Evolutionary conservation across 1,284 basidiomycete genomes (phyloP).

Genomic region (Boletellus dicymbophilus): DNA sequence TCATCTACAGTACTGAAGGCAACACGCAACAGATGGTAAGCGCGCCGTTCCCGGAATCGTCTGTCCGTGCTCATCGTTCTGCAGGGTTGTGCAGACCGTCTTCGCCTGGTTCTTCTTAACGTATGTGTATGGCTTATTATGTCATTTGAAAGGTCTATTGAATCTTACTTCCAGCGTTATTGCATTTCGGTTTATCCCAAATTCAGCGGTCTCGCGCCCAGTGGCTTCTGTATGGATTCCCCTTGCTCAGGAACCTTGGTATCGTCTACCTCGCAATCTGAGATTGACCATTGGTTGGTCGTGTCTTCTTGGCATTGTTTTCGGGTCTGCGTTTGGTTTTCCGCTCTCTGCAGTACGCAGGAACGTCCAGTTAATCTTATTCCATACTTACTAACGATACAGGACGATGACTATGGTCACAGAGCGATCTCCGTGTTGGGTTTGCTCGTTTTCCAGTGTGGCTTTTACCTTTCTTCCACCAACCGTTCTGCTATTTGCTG

Average conservation of each 20-base stretch:
- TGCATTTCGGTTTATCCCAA: constrained; percentile 79
- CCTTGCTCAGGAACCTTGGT: constrained; percentile 67
- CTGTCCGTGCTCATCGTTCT: constrained; percentile 14
- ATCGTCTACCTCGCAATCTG: constrained; percentile 55
- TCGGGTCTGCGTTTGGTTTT: constrained; percentile 85
- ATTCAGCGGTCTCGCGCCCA: constrained; percentile 63
- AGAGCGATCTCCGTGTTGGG: constrained; percentile 82
- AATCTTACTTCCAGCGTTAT: constrained; percentile 54
- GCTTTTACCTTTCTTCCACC: constrained; percentile 67
- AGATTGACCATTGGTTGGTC: constrained; percentile 73
- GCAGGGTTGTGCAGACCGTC: constrained; percentile 73
- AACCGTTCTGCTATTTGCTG: constrained; percentile 68
- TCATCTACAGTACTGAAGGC: constrained; percentile 64
- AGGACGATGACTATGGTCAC: constrained; percentile 73
- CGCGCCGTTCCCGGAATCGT: constrained; percentile 4
- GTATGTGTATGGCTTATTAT: constrained; percentile 38
- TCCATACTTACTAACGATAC: constrained; percentile 8
- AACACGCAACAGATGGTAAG: constrained; percentile 73
- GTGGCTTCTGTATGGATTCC: constrained; percentile 68
- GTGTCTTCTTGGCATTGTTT: constrained; percentile 70
- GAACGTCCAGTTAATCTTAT: background rate
- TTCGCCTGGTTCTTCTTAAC: constrained; percentile 80
- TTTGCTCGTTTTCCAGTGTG: constrained; percentile 73
- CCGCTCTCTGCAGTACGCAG: constrained; percentile 52
- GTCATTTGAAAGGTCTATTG: background rate